Percentiles rank a stretch among this genome's conserved stretches.
These are phyloP conservation scores for Solanum peruvianum DNA, from an alignment of 257 asterid genomes.

Conservation along the genomic window DNA sequence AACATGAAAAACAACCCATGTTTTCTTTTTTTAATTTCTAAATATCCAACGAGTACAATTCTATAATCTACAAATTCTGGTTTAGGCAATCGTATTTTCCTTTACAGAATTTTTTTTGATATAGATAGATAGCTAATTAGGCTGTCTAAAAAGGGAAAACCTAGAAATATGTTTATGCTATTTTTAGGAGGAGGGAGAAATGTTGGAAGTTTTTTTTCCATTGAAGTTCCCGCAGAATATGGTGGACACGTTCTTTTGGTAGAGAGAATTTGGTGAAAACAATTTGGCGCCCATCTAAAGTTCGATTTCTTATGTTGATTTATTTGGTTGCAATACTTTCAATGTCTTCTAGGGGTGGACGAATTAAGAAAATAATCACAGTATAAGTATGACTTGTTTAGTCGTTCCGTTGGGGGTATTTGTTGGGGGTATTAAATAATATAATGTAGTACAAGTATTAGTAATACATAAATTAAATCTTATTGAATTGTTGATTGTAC, in stretches of 20 bases:
- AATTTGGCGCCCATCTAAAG: too few relatives aligned
- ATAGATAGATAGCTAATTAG: neutral
- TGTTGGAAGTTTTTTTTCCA: conserved; percentile 2
- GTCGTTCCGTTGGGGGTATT: too few relatives aligned
- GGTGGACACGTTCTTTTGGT: conserved; percentile 17
- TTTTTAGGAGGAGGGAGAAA: neutral
- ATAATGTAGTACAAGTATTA: neutral
- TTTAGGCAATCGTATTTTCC: neutral
- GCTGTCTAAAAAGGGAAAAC: neutral
- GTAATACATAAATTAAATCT: neutral
- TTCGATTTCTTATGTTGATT: neutral
- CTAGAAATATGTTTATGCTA: neutral
- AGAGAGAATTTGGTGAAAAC: conserved; percentile 8
- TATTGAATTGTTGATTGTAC: neutral
- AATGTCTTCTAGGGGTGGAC: neutral
- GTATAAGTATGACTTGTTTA: neutral
- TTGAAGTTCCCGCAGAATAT: conserved; percentile 13
- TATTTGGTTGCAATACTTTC: neutral
- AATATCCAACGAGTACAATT: neutral
- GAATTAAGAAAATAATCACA: neutral
- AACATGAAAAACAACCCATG: conserved; percentile 15
- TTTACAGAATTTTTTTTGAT: neutral
- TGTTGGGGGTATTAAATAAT: too few relatives aligned
- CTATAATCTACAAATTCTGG: neutral
- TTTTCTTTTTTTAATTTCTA: neutral